Evolutionary conservation across 2,329 filamentous ascomycete species (phyloP).

Genomic region (Fusarium oligoseptatum): DNA sequence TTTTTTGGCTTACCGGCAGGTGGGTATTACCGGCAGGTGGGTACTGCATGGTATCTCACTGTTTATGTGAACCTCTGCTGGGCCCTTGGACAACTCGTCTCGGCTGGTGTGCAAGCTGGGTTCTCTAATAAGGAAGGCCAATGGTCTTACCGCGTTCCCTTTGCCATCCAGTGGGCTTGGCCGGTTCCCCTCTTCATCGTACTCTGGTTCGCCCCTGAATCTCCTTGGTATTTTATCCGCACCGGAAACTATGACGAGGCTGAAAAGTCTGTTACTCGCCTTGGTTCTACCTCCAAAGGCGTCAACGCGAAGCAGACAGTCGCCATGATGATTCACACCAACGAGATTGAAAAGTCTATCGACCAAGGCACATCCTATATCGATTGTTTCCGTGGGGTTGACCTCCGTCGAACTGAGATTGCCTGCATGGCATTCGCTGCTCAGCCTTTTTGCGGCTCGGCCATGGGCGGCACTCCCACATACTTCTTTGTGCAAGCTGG

Average conservation of each 20-base stretch:
- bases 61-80: constrained; percentile 38
- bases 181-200: constrained; percentile 45
- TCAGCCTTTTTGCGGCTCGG: constrained; percentile 6
- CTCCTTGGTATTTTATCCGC: constrained; percentile 48
- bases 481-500: constrained; percentile 16
- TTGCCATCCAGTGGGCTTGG: constrained; percentile 54
- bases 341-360: constrained; percentile 51
- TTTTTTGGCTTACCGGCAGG: no score
- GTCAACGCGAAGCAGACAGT: constrained; percentile 65
- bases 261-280: constrained; percentile 60
- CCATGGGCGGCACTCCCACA: constrained; percentile 5
- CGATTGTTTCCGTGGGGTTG: constrained; percentile 62
- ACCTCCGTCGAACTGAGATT: constrained; percentile 61
- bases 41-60: no score
- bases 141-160: constrained; percentile 54
- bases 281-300: constrained; percentile 20
- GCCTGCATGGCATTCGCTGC: constrained; percentile 45
- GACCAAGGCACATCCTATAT: constrained; percentile 57
- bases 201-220: constrained; percentile 48
- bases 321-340: constrained; percentile 55
- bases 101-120: constrained; percentile 50
- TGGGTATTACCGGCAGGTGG: no score
- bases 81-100: constrained; percentile 53
- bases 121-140: constrained; percentile 44
- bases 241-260: constrained; percentile 62